Evolutionary conservation across 1,139 yeast species (phyloP).

Genomic region (Suhomyces choctaworum): DNA sequence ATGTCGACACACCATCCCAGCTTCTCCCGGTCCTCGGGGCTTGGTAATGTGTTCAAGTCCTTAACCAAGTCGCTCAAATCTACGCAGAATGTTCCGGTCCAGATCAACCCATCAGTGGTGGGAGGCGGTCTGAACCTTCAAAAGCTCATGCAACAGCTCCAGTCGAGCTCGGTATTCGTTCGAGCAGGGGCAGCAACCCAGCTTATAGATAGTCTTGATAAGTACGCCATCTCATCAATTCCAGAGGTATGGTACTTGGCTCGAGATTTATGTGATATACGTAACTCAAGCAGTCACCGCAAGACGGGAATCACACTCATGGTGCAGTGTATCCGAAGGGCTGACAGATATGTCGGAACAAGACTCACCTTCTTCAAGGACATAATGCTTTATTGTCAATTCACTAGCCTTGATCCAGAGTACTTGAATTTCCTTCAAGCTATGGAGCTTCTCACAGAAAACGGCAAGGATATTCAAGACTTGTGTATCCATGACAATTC

Average conservation of each 20-base stretch:
- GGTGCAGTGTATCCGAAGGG: conserved; percentile 55
- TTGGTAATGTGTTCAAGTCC: conserved; percentile 54
- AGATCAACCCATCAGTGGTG: conserved; percentile 58
- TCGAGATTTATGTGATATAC: conserved; percentile 51
- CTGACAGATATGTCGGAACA: conserved; percentile 48
- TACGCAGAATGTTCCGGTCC: conserved; percentile 39
- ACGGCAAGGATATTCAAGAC: conserved; percentile 63
- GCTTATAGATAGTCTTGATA: conserved; percentile 52
- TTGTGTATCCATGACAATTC: conserved; percentile 49
- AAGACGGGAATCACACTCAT: conserved; percentile 56
- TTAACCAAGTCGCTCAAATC: conserved; percentile 53
- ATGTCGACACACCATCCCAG: conserved; percentile 42
- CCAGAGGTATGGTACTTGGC: conserved; percentile 80
- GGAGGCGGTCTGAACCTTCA: conserved; percentile 61
- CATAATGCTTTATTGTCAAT: conserved; percentile 48
- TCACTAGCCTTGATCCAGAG: conserved; percentile 45
- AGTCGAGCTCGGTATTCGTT: conserved; percentile 39
- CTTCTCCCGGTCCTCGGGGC: conserved; percentile 35
- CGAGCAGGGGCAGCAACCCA: conserved; percentile 54
- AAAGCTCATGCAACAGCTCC: conserved; percentile 40
- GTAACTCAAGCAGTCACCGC: conserved; percentile 46
- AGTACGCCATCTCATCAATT: conserved; percentile 56
- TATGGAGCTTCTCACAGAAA: conserved; percentile 52
- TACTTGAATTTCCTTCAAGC: conserved; percentile 57
- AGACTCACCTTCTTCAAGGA: conserved; percentile 61